These are phyloP conservation scores for Cymbopogon citratus DNA, from an alignment of 176 grass and related monocot genomes.

Conservation along the genomic window DNA sequence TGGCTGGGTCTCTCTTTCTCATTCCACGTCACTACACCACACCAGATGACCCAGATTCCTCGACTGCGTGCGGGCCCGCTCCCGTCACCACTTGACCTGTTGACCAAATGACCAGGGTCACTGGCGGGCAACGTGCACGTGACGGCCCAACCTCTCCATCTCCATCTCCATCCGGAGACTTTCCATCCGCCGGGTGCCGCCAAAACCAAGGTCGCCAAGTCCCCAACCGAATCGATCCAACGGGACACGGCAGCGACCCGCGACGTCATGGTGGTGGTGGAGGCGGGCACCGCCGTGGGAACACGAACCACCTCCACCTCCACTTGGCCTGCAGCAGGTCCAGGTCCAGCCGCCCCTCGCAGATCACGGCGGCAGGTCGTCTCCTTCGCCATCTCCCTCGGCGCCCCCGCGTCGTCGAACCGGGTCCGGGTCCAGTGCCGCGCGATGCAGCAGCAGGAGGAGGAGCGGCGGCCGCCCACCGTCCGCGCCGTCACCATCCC, in stretches of 20 bases:
- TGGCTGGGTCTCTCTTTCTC: too few relatives aligned
- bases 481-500: constrained; percentile 62
- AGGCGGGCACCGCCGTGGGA: constrained; percentile 9
- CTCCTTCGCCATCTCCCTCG: not conserved
- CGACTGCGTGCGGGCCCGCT: too few relatives aligned
- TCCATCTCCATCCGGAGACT: not conserved
- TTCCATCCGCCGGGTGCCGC: not conserved
- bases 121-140: too few relatives aligned
- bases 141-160: too few relatives aligned
- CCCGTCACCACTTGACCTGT: too few relatives aligned
- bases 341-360: not conserved
- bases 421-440: constrained; percentile 29
- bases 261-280: not conserved
- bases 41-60: too few relatives aligned
- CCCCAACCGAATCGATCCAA: not conserved
- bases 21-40: too few relatives aligned
- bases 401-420: not conserved
- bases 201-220: not conserved
- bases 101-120: too few relatives aligned
- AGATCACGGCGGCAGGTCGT: not conserved
- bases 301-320: not conserved
- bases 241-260: not conserved
- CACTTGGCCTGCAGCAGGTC: not conserved
- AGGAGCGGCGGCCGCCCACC: not conserved
- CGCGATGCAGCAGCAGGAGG: constrained; percentile 20